Conservation (phyloP, 257 asterid species). For the Verbascum thapsus region DNA sequence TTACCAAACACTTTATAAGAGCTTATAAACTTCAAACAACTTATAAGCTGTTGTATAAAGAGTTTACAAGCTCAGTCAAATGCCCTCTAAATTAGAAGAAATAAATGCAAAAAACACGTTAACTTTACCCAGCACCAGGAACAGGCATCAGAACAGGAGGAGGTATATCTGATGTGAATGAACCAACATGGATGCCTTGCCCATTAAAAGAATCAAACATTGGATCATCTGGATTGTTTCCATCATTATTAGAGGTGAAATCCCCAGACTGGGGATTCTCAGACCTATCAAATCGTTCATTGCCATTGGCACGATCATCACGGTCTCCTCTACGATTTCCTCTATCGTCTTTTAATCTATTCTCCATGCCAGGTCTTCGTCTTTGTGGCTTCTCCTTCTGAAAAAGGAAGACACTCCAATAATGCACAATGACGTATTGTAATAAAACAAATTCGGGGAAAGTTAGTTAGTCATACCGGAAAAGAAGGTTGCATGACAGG, state of each 20-base stretch:
- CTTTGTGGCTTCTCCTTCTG: slow-evolving; percentile 83
- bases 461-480: slow-evolving; percentile 49
- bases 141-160: slow-evolving; percentile 98
- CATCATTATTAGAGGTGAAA: slow-evolving; percentile 62
- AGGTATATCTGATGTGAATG: slow-evolving; percentile 81
- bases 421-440: slow-evolving; percentile 18
- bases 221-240: slow-evolving; percentile 70
- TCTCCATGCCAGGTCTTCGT: slow-evolving; percentile 69
- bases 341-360: slow-evolving; percentile 78
- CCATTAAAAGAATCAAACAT: slow-evolving; percentile 85
- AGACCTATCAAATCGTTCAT: slow-evolving; percentile 72
- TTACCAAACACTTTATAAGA: too few species aligned
- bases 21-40: too few species aligned
- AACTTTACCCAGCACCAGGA: slow-evolving; percentile 97
- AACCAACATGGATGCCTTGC: slow-evolving; percentile 73
- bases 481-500: slow-evolving; percentile 90
- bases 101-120: not conserved
- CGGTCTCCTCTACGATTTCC: slow-evolving; percentile 80
- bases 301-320: slow-evolving; percentile 59
- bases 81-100: too few species aligned
- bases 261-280: slow-evolving; percentile 71
- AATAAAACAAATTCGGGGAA: not conserved
- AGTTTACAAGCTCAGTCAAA: too few species aligned
- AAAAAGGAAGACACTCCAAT: slow-evolving; percentile 27
- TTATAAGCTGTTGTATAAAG: too few species aligned